Conservation (phyloP, 2,329 filamentous ascomycete species). For the Colletotrichum sp. region DNA sequence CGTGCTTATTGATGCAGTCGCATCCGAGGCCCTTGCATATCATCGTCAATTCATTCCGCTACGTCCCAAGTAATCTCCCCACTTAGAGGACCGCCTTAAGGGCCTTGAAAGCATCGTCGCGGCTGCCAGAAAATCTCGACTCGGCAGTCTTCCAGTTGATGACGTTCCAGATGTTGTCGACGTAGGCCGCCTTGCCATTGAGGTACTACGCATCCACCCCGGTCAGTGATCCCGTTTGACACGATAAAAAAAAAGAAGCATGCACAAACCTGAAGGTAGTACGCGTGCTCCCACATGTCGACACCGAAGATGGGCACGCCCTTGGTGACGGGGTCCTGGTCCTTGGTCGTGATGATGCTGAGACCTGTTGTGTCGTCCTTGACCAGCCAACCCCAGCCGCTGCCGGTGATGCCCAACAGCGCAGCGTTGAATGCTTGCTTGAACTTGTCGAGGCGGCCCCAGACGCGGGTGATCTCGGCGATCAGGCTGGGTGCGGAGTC, state of each 20-base stretch:
- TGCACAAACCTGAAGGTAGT: conserved; percentile 74
- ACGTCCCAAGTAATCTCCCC: background rate
- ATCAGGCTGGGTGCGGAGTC: conserved; percentile 62
- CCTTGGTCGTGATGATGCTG: conserved; percentile 80
- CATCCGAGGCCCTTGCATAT: background rate
- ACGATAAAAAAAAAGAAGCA: background rate
- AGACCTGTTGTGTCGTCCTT: conserved; percentile 65
- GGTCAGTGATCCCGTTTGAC: background rate
- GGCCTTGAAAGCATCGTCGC: conserved; percentile 51
- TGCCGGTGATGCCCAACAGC: conserved; percentile 78
- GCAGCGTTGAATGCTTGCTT: conserved; percentile 68
- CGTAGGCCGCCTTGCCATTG: conserved; percentile 77
- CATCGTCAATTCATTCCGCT: background rate
- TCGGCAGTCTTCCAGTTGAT: conserved; percentile 80
- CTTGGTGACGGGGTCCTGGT: conserved; percentile 77
- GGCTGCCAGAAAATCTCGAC: conserved; percentile 59
- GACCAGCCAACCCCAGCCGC: conserved; percentile 89
- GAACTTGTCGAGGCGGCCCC: conserved; percentile 73
- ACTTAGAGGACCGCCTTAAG: conserved; percentile 46
- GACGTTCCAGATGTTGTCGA: conserved; percentile 79
- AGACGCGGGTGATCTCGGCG: conserved; percentile 67
- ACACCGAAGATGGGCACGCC: conserved; percentile 76
- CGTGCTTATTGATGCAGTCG: background rate
- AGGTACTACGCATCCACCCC: conserved; percentile 63
- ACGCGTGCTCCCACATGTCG: conserved; percentile 95